Evolutionary conservation across 768 basidiomycete species (phyloP).

Genomic region (Mrakia frigida): DNA sequence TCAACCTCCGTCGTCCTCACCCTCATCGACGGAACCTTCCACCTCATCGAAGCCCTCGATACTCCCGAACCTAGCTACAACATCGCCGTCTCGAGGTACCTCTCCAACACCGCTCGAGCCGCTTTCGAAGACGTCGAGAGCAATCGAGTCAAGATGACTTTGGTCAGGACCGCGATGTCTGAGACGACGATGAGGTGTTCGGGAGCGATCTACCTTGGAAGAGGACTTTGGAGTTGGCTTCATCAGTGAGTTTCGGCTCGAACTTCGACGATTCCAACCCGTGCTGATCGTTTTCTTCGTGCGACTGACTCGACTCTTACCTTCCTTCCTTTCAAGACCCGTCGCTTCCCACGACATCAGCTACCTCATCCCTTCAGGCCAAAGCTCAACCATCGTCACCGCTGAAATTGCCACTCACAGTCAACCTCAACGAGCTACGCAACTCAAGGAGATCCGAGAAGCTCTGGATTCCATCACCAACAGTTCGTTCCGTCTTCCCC

Average conservation of each 20-base stretch:
- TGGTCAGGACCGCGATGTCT: not conserved
- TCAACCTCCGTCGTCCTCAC: slow-evolving; percentile 7
- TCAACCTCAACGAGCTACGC: not conserved
- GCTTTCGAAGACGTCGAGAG: slow-evolving; percentile 5
- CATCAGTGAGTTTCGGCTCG: not conserved
- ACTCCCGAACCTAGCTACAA: not conserved
- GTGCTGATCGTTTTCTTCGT: too few relatives aligned
- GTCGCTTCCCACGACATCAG: not conserved
- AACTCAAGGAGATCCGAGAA: not conserved
- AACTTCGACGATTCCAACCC: too few relatives aligned
- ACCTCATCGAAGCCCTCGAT: slow-evolving; percentile 16
- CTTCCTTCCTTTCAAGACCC: slow-evolving; percentile 5
- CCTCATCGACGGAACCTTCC: slow-evolving; percentile 12
- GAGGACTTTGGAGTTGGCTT: slow-evolving; percentile 8
- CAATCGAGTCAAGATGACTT: not conserved
- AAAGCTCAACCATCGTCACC: not conserved
- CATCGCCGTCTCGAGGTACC: not conserved
- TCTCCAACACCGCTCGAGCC: not conserved
- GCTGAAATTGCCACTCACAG: not conserved
- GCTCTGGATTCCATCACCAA: not conserved
- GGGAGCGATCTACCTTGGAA: slow-evolving; percentile 6
- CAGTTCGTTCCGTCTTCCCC: not conserved
- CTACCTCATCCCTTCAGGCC: not conserved
- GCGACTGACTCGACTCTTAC: not conserved
- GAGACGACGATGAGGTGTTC: slow-evolving; percentile 1